Evolutionary conservation across 2,329 filamentous ascomycete genomes (phyloP), one percentile per base, ranked within the genome.

Genomic region (Aspergillus proliferans): DNA sequence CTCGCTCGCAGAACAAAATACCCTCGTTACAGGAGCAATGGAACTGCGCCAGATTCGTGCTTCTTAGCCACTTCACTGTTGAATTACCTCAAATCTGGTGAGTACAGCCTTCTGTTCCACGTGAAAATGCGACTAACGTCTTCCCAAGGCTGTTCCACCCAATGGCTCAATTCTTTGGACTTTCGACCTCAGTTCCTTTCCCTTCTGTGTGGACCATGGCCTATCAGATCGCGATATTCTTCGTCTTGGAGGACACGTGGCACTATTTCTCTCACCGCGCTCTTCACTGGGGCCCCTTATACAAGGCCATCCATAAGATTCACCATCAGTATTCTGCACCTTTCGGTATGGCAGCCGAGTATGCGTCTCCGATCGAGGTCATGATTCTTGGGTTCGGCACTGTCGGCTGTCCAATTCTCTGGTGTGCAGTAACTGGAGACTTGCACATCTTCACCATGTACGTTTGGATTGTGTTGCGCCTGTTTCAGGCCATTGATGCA

Each of bases 301-400:
- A 98, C 83, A 95, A 90, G 78, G 82, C 85, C 65, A 88, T 98
- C 63, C 93, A 98, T 82, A 98, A 98, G 78, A 91, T 98, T 61
- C 93, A 98, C 76, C 93, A 98, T 78, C 92, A 93, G 65, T 98
- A 98, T 78, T 95, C 90, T 34, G 93, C 93, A 10, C 93, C 93
- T 15, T 98, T 98, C 66, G 93, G 93, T 59, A 79, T 98, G 47
- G 92, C 93, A 18, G 92, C 93, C 49, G 93, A 98, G 74, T 98
- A 98, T 71, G 93, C 93, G 6, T 96, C 92, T 40, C 93, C 93
- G 1, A 94, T 97, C 60, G 93, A 98, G 74, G 89, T 92, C 58
- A 94, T 96, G 87, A 81, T 94, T 49, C 84, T 98, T 45, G 93
- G 92, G 36, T 78, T 95, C 50, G 93, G 93, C 54, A 87, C 86